These are phyloP conservation scores for Lunularia cruciata DNA, from an alignment of 225 moss, liverwort and hornwort species.

Conservation along the genomic window DNA sequence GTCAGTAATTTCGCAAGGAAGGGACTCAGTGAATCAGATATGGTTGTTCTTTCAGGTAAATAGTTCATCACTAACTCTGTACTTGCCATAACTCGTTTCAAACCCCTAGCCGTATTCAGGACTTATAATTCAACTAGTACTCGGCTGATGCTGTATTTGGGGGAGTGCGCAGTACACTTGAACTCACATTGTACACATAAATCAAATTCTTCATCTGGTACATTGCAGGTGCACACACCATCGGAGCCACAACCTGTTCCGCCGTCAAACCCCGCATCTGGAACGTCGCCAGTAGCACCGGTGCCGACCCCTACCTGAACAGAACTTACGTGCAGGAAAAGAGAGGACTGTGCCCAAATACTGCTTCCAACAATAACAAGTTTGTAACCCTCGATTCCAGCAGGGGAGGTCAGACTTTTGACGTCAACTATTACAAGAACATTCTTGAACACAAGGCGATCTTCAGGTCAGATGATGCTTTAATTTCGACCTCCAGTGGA, in stretches of 20 bases:
- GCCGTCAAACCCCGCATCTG: slow-evolving; percentile 45
- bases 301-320: slow-evolving; percentile 42
- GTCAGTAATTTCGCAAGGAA: slow-evolving; percentile 9
- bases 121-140: too few species aligned
- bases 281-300: slow-evolving; percentile 26
- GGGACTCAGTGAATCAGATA: too few species aligned
- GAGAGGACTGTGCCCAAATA: slow-evolving; percentile 42
- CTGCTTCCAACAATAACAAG: background rate
- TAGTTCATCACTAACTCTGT: too few species aligned
- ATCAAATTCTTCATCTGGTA: too few species aligned
- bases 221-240: slow-evolving; percentile 56
- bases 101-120: too few species aligned
- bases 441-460: slow-evolving; percentile 8
- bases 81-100: too few species aligned
- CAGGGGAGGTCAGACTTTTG: slow-evolving; percentile 13
- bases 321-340: slow-evolving; percentile 33
- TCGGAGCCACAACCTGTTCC: slow-evolving; percentile 48
- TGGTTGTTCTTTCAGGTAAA: slow-evolving; percentile 39
- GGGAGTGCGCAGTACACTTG: too few species aligned
- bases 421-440: slow-evolving; percentile 41
- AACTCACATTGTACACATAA: too few species aligned
- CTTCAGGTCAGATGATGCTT: slow-evolving; percentile 31
- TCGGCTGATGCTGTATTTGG: too few species aligned
- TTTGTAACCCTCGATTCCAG: background rate
- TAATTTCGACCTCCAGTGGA: slow-evolving; percentile 9